Base-by-base conservation (phyloP, 352 stramenopile genomes). In the Pythium phragmitis region DNA sequence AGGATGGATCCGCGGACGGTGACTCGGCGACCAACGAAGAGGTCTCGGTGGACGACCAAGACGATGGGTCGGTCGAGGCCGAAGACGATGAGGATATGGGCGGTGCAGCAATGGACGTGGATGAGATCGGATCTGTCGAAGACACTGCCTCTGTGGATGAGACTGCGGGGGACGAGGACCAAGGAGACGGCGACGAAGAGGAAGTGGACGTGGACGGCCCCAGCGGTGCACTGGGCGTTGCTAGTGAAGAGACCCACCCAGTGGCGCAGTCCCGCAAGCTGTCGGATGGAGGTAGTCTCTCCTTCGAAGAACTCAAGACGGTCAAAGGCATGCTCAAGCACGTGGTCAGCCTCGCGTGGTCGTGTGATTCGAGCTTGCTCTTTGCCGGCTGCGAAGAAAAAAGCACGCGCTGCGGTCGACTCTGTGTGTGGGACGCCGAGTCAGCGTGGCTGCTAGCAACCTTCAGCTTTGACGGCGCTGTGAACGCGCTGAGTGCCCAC, bases 371-470 rank as follows among this genome's bases (percentile, higher is more conserved):
- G 23, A 68, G 68, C 2, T 76, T 70, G 53, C 46, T 92, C 7
- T 88, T 88, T 60, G 79, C 80, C 0, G 81, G 75, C 2, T 92
- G 83, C 57, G 83, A 92, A 49, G 82, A 89, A 54, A 88, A 89
- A 50, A 72, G 67, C 45, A 89, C 71, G 13, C 73, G 79, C 9
- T 71, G 74, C 23, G 80, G 78, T 17, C 69, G 77, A 5, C 60
- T 92, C 4, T 90, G 79, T 39, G 76, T 92, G 9, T 92, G 83
- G 83, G 78, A 92, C 39, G 81, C 86, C 8, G 67, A 80, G 14
- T 73, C 75, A 5, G 78, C 80, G 33, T 83, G 70, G 45, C 74
- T 92, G 16, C 68, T 88, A 0, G 75, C 76, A 11, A 80, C 77
- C 8, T 85, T 88, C 57, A 68, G 62, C 33, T 92, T 90, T 58